Evolutionary conservation across 768 basidiomycete genomes (phyloP), one percentile per base, ranked within the genome.

Genomic region (Suillus placidus): DNA sequence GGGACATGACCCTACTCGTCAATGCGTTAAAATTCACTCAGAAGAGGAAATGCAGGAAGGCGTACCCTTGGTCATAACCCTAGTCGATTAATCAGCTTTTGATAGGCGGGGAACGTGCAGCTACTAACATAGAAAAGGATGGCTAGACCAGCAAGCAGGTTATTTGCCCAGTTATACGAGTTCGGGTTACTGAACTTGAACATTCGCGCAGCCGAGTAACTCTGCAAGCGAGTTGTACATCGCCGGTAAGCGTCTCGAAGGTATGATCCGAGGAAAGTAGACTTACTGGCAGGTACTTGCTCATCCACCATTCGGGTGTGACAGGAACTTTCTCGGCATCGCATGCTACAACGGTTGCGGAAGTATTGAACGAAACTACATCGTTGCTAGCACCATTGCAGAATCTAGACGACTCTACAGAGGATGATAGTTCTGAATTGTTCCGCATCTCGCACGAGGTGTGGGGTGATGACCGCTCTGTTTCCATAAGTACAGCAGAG

Each of bases 131-230:
- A 55, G 12, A 55, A 63, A n/a, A 64, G 18, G n/a, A 64, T 63
- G 6, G 64, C 63, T 14, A 64, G 61, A 35, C 64, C 42, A 23
- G 62, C 42, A 30, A 64, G 61, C 13, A 64, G 23, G 23, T 64
- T 64, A 32, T 42, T 63, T 14, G 61, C 64, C 64, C 64, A 64
- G 61, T 63, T 63, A 62, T 64, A 64, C 18, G 61, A 32, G 18
- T 35, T 40, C 12, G 43, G 61, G 14, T 64, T 63, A 32, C 10
- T 35, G 20, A 47, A 64, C 42, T 63, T 64, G 37, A 43, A 55
- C 38, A 64, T 64, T n/a, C 63, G 38, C 12, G 30, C 14, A 12
- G 64, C 23, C 13, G 60, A 64, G 45, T 64, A 64, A 26, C 38
- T 45, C 64, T 64, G 18, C 13, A 18, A 26, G 12, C n/a, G 35